These are phyloP conservation scores for Dimargaris cristalligena DNA, from an alignment of 192 early-diverging fungal species.

Conservation along the genomic window DNA sequence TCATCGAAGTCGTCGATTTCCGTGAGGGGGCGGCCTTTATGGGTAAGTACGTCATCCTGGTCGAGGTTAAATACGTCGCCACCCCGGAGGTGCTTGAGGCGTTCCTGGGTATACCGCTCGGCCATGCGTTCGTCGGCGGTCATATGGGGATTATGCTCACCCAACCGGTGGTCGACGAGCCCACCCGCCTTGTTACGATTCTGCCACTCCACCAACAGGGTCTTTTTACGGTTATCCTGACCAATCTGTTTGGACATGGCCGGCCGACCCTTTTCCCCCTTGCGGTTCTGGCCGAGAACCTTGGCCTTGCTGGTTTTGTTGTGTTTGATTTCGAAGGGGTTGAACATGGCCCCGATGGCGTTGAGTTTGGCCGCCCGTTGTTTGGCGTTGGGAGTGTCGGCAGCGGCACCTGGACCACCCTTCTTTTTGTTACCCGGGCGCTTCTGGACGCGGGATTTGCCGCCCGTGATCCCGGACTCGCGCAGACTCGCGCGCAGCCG, in stretches of 20 bases:
- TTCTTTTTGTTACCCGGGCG: conserved; percentile 47
- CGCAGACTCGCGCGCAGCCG: conserved; percentile 63
- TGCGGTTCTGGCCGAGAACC: conserved; percentile 65
- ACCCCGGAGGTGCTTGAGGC: conserved; percentile 22
- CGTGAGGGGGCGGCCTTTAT: conserved; percentile 80
- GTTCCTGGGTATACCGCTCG: conserved; percentile 79
- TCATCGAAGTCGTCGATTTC: conserved; percentile 75
- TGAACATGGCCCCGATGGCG: conserved; percentile 31
- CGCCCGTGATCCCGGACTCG: conserved; percentile 58
- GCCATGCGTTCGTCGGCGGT: conserved; percentile 94
- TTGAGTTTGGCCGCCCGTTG: conserved; percentile 20
- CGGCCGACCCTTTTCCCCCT: conserved; percentile 69
- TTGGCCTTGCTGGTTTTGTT: conserved; percentile 59
- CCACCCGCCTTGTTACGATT: conserved; percentile 49
- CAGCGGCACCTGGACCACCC: conserved; percentile 14
- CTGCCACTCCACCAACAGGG: conserved; percentile 58
- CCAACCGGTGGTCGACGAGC: conserved; percentile 86
- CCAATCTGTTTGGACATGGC: conserved; percentile 61
- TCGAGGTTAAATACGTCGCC: conserved; percentile 67
- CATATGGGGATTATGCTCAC: conserved; percentile 73
- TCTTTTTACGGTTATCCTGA: conserved; percentile 75
- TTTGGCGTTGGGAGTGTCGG: conserved; percentile 14
- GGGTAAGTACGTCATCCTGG: conserved; percentile 70
- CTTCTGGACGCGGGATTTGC: conserved; percentile 36
- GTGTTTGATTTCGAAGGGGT: conserved; percentile 84